Evolutionary conservation across 2,329 filamentous ascomycete genomes (phyloP).

Genomic region (Scedosporium dehoogii): DNA sequence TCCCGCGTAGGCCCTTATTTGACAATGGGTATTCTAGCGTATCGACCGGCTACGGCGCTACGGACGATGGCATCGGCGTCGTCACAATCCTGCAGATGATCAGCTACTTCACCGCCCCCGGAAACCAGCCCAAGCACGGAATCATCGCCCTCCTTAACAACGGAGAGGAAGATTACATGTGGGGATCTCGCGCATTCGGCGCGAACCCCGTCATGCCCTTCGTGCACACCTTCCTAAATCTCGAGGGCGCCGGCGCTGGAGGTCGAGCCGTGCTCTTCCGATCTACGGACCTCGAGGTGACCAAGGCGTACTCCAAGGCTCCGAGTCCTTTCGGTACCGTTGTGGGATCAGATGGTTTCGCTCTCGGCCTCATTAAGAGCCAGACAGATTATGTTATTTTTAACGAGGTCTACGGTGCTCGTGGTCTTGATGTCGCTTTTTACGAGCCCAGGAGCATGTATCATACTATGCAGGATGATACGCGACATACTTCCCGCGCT

Average conservation of each 20-base stretch:
- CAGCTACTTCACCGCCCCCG: slow-evolving; percentile 68
- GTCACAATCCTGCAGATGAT: slow-evolving; percentile 79
- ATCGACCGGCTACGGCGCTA: slow-evolving; percentile 83
- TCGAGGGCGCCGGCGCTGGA: slow-evolving; percentile 90
- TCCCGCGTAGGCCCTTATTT: no score
- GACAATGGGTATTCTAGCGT: slow-evolving; percentile 43
- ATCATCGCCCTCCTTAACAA: slow-evolving; percentile 87
- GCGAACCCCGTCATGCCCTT: slow-evolving; percentile 73
- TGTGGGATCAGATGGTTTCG: slow-evolving; percentile 75
- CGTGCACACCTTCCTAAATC: slow-evolving; percentile 81
- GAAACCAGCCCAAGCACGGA: slow-evolving; percentile 65
- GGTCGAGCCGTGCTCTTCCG: slow-evolving; percentile 82
- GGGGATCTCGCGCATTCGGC: slow-evolving; percentile 77
- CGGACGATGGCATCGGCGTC: slow-evolving; percentile 86
- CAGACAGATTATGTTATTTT: slow-evolving; percentile 88
- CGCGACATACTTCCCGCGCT: slow-evolving; percentile 60
- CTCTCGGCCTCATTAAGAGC: slow-evolving; percentile 66
- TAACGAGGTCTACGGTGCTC: slow-evolving; percentile 63
- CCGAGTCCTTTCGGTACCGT: slow-evolving; percentile 76
- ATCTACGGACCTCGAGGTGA: slow-evolving; percentile 78
- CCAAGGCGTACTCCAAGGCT: slow-evolving; percentile 61
- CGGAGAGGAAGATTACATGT: slow-evolving; percentile 85
- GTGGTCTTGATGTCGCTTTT: slow-evolving; percentile 88
- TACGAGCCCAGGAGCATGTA: slow-evolving; percentile 78
- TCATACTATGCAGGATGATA: slow-evolving; percentile 83